A percentile compares a stretch with the other conserved stretches of the same genome.
Conservation (phyloP, 2,329 filamentous ascomycete genomes). For the Chaetomium sp. region DNA sequence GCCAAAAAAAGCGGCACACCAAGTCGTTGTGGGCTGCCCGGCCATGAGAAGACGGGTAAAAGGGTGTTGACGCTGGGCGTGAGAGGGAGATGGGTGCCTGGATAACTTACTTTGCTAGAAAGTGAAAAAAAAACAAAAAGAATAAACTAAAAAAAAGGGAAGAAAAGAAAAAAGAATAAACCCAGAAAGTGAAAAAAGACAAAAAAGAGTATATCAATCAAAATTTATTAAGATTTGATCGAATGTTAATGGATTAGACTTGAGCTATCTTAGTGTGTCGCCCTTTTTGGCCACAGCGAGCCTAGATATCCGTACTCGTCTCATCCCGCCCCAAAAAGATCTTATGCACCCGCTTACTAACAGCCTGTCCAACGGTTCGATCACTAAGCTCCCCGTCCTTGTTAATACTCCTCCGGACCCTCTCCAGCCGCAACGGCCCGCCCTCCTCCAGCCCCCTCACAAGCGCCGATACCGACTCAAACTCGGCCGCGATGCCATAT, state of each 20-base stretch:
- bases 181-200: too few species aligned
- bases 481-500: constrained; percentile 59
- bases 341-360: constrained; percentile 53
- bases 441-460: constrained; percentile 50
- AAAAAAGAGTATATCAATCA: too few species aligned
- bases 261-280: not conserved
- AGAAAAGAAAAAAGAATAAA: too few species aligned
- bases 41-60: too few species aligned
- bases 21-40: too few species aligned
- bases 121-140: too few species aligned
- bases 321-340: constrained; percentile 54
- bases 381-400: constrained; percentile 51
- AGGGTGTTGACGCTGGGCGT: too few species aligned
- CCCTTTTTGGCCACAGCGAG: not conserved
- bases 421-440: constrained; percentile 57
- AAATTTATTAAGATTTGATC: too few species aligned
- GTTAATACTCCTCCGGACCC: constrained; percentile 52
- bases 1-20: too few species aligned
- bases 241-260: not conserved
- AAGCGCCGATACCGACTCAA: constrained; percentile 50
- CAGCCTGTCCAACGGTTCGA: constrained; percentile 47
- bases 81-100: too few species aligned
- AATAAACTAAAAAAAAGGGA: too few species aligned
- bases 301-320: constrained; percentile 46
- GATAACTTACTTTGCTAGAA: too few species aligned